Evolutionary conservation across 805 yeast species (phyloP).

Genomic region (Candida xyloterini): DNA sequence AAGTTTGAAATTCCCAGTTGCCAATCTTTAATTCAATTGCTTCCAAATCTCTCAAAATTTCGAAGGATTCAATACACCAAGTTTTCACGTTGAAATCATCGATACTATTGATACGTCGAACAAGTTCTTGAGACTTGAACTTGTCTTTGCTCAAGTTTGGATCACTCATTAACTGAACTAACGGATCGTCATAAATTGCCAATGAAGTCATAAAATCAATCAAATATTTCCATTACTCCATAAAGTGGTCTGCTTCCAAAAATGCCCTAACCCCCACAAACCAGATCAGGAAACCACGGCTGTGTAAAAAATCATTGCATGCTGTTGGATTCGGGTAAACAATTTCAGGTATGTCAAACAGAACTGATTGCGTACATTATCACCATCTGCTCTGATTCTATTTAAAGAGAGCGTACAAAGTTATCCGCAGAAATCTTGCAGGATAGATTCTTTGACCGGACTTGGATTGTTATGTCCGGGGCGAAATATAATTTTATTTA

Average conservation of each 20-base stretch:
- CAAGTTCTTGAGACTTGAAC: constrained; percentile 39
- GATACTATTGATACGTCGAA: constrained; percentile 42
- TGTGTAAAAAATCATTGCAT: not conserved
- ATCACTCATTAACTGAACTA: constrained; percentile 45
- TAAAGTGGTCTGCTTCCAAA: constrained; percentile 10
- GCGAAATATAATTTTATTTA: not conserved
- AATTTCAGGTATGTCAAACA: too few species aligned
- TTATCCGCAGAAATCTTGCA: too few species aligned
- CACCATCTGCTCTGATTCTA: too few species aligned
- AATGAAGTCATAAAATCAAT: constrained; percentile 22
- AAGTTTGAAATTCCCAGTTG: constrained; percentile 55
- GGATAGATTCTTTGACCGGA: not conserved
- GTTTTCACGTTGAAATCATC: constrained; percentile 43
- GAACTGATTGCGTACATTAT: too few species aligned
- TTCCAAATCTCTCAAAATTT: constrained; percentile 49
- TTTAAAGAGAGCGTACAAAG: too few species aligned
- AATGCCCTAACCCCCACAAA: constrained; percentile 2
- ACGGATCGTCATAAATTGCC: constrained; percentile 43
- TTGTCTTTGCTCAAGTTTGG: constrained; percentile 42
- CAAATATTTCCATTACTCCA: not conserved
- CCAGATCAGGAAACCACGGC: constrained; percentile 3
- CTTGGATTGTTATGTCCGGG: not conserved
- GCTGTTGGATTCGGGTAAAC: too few species aligned
- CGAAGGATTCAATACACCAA: constrained; percentile 46
- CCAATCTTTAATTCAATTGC: constrained; percentile 43